Evolutionary conservation across 768 basidiomycete genomes (phyloP).

Genomic region (Mycena vitilis): DNA sequence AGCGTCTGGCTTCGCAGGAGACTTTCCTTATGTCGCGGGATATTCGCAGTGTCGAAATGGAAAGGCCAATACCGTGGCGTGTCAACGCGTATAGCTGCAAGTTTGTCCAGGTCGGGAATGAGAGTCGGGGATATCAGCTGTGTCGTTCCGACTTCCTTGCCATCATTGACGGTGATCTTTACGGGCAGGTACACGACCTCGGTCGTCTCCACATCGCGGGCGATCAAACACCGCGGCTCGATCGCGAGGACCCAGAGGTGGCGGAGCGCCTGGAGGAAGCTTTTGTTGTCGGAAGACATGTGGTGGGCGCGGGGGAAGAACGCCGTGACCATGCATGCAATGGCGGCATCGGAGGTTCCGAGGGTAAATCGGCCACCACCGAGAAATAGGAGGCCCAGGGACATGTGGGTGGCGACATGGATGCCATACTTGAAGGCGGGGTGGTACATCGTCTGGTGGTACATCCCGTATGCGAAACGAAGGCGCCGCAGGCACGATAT

Average conservation of each 20-base stretch:
- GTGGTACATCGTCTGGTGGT: slow-evolving; percentile 69
- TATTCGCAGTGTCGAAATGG: slow-evolving; percentile 79
- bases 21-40: slow-evolving; percentile 73
- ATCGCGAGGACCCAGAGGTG: slow-evolving; percentile 97
- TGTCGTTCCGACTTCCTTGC: slow-evolving; percentile 68
- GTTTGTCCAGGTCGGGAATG: slow-evolving; percentile 86
- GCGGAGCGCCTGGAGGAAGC: slow-evolving; percentile 91
- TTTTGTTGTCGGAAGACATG: slow-evolving; percentile 86
- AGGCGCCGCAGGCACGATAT: slow-evolving; percentile 88
- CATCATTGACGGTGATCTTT: slow-evolving; percentile 84
- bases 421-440: slow-evolving; percentile 85
- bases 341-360: slow-evolving; percentile 91
- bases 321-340: slow-evolving; percentile 88
- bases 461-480: slow-evolving; percentile 91
- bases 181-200: slow-evolving; percentile 94
- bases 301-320: slow-evolving; percentile 93
- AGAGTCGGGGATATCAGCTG: slow-evolving; percentile 93
- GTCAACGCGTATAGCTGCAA: slow-evolving; percentile 87
- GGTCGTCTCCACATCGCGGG: slow-evolving; percentile 90
- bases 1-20: slow-evolving; percentile 85
- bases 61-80: slow-evolving; percentile 97
- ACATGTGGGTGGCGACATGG: slow-evolving; percentile 91
- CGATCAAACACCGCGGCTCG: slow-evolving; percentile 92
- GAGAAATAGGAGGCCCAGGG: slow-evolving; percentile 91
- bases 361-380: slow-evolving; percentile 93